Percentiles rank a stretch among this genome's conserved stretches.
These are phyloP conservation scores for Aegilops longissima DNA, from an alignment of 176 grass and related monocot species.

Conservation along the genomic window DNA sequence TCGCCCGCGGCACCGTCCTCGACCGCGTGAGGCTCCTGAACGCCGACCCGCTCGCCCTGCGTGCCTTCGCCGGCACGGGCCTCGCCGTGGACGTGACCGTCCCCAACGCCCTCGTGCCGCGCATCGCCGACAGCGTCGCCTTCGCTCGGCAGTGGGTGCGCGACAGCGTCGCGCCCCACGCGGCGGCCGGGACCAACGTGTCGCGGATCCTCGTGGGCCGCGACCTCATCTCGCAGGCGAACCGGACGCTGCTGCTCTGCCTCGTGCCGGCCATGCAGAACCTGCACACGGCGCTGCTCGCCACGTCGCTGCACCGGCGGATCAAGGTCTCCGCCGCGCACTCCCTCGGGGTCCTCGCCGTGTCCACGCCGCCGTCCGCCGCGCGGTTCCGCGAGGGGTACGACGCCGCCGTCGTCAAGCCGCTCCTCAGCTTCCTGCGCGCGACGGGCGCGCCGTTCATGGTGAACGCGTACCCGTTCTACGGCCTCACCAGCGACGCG, in stretches of 20 bases:
- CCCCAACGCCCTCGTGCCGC: constrained; percentile 50
- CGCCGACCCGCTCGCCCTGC: constrained; percentile 44
- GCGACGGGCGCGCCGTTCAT: constrained; percentile 69
- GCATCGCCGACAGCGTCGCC: constrained; percentile 14
- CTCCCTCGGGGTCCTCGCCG: constrained; percentile 66
- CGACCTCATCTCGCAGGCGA: constrained; percentile 62
- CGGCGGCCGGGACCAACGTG: constrained; percentile 39
- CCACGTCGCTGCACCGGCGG: constrained; percentile 18
- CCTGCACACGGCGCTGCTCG: constrained; percentile 59
- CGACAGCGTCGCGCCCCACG: constrained; percentile 44
- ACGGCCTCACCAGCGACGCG: constrained; percentile 45
- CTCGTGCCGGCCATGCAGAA: constrained; percentile 77
- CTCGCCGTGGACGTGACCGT: constrained; percentile 67
- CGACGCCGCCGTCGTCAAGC: constrained; percentile 41
- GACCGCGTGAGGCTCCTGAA: constrained; percentile 72
- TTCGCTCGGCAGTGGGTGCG: constrained; percentile 51
- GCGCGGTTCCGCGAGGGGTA: constrained; percentile 56
- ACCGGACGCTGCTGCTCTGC: constrained; percentile 45
- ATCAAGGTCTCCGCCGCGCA: constrained; percentile 67
- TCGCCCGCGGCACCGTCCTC: constrained; percentile 55
- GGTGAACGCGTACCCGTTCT: constrained; percentile 93
- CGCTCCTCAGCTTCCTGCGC: constrained; percentile 68
- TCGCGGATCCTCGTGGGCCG: constrained; percentile 63
- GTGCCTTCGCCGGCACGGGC: constrained; percentile 59
- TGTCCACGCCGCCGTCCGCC: constrained; percentile 48